These are phyloP conservation scores for Cyberlindnera xylosilytica DNA, from an alignment of 805 yeast species.

Conservation along the genomic window DNA sequence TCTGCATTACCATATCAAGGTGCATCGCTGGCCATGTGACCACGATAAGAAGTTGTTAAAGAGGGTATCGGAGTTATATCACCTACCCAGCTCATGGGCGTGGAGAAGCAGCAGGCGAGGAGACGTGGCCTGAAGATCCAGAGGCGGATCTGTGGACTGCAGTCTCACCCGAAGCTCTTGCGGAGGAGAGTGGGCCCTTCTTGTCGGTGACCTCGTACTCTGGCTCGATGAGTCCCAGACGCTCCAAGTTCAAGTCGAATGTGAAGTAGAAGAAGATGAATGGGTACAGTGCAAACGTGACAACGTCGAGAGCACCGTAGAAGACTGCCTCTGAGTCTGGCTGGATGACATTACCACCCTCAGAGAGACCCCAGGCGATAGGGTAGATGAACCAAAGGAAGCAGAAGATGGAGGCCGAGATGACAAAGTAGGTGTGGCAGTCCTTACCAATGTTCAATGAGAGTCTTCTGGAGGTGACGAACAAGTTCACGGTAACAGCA, in stretches of 20 bases:
- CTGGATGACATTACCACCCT: slow-evolving; percentile 53
- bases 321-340: slow-evolving; percentile 52
- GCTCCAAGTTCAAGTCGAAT: slow-evolving; percentile 11
- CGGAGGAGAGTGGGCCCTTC: slow-evolving; percentile 5
- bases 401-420: slow-evolving; percentile 39
- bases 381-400: slow-evolving; percentile 24
- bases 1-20: too few species aligned
- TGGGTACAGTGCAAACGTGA: slow-evolving; percentile 42
- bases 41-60: too few species aligned
- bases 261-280: slow-evolving; percentile 26
- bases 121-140: slow-evolving; percentile 1
- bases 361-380: slow-evolving; percentile 45
- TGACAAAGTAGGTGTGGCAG: slow-evolving; percentile 28
- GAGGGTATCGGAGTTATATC: too few species aligned
- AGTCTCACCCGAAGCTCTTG: slow-evolving; percentile 35
- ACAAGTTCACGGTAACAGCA: slow-evolving; percentile 23
- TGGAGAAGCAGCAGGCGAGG: slow-evolving; percentile 1
- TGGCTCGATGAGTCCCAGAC: slow-evolving; percentile 7
- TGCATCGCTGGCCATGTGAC: too few species aligned
- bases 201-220: slow-evolving; percentile 16
- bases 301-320: slow-evolving; percentile 48
- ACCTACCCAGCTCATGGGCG: too few species aligned
- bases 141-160: slow-evolving; percentile 19
- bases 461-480: slow-evolving; percentile 9
- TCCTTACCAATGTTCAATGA: slow-evolving; percentile 9